These are phyloP conservation scores for Leonotis leonurus DNA, from an alignment of 257 asterid species.

Conservation along the genomic window DNA sequence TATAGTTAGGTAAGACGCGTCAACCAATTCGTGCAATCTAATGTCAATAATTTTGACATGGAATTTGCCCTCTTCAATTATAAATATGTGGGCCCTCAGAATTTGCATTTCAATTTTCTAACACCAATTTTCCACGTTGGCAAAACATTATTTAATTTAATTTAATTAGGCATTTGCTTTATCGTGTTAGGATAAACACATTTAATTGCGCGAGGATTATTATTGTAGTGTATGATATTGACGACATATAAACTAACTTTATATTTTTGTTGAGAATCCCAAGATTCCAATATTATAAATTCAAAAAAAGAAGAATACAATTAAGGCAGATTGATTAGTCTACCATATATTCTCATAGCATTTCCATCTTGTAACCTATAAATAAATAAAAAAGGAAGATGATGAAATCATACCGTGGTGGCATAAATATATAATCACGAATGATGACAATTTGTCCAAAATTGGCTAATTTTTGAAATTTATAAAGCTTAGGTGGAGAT, in stretches of 20 bases:
- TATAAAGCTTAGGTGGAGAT: conserved; percentile 23
- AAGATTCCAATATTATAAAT: no score
- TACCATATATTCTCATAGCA: no score
- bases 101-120: background rate
- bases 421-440: conserved; percentile 2
- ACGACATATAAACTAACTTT: no score
- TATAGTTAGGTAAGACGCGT: conserved; percentile 19
- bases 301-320: no score
- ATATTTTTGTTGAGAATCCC: no score
- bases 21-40: conserved; percentile 21
- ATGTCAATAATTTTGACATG: background rate
- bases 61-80: conserved; percentile 9
- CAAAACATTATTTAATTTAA: no score
- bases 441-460: background rate
- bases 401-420: background rate
- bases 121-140: conserved; percentile 6
- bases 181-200: no score
- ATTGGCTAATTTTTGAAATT: background rate
- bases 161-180: no score
- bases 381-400: background rate
- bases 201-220: no score
- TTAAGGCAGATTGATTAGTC: no score
- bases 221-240: no score
- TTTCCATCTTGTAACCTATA: no score
- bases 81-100: conserved; percentile 10